phyloP scores from a whole-genome alignment of 805 yeast genomes.

The Sugiyamaella americana region DNA sequence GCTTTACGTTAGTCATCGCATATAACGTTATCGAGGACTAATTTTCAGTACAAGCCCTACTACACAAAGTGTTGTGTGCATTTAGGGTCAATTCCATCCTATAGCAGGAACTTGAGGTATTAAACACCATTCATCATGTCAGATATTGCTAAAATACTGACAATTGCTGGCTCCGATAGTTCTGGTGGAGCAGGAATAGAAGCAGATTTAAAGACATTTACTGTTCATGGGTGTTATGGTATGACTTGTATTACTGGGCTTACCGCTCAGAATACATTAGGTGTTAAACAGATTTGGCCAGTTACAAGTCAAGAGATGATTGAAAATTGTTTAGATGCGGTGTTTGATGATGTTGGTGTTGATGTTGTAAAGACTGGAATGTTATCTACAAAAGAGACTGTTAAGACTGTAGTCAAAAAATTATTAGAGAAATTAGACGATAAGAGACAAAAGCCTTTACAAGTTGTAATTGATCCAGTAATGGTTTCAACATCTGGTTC shows the following conservation, averaged over 20 bases:
- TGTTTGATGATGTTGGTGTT: constrained; percentile 54
- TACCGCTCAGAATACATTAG: constrained; percentile 66
- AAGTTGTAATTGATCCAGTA: constrained; percentile 73
- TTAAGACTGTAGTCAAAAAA: constrained; percentile 39
- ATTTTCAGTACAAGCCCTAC: too few relatives aligned
- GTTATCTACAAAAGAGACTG: constrained; percentile 50
- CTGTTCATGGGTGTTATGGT: constrained; percentile 70
- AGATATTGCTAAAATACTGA: constrained; percentile 20
- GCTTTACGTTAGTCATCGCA: too few relatives aligned
- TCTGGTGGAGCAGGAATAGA: constrained; percentile 93
- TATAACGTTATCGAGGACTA: too few relatives aligned
- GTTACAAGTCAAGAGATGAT: constrained; percentile 42
- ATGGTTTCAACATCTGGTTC: constrained; percentile 78
- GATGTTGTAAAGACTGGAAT: constrained; percentile 77
- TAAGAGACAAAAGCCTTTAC: constrained; percentile 21
- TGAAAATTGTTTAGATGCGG: constrained; percentile 43
- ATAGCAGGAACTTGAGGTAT: too few relatives aligned
- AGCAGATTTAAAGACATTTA: constrained; percentile 76
- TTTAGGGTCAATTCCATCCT: too few relatives aligned
- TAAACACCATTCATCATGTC: too few relatives aligned
- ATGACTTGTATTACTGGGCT: constrained; percentile 71
- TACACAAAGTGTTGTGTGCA: too few relatives aligned
- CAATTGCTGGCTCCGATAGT: constrained; percentile 55
- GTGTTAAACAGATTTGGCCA: constrained; percentile 37
- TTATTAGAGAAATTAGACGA: constrained; percentile 28